Conservation (phyloP, 768 basidiomycete genomes). For the Porphyrellus cyaneotinctus region DNA sequence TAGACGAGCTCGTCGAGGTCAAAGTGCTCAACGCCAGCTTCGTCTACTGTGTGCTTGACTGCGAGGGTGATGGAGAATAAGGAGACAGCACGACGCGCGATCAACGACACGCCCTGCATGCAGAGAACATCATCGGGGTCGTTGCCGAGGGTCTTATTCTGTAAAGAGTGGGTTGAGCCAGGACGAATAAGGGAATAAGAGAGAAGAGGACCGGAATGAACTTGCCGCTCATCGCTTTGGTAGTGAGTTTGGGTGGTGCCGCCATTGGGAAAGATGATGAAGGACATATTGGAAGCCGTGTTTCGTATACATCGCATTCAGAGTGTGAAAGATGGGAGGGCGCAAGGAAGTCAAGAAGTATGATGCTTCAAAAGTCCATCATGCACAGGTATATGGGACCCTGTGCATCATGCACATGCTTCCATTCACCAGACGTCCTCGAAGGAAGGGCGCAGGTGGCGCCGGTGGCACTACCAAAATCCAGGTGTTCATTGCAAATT, state of each 20-base stretch:
- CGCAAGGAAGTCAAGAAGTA: too few relatives aligned
- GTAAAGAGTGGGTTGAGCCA: neutral
- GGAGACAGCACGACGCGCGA: conserved; percentile 58
- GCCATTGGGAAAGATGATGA: conserved; percentile 46
- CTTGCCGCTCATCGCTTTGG: conserved; percentile 59
- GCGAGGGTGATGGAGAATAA: conserved; percentile 53
- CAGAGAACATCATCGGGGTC: conserved; percentile 56
- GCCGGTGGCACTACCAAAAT: too few relatives aligned
- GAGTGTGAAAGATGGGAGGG: too few relatives aligned
- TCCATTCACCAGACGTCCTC: too few relatives aligned
- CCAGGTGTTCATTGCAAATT: too few relatives aligned
- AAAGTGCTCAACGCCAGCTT: conserved; percentile 55
- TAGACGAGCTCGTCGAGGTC: conserved; percentile 62
- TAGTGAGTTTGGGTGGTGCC: conserved; percentile 51
- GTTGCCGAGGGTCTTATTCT: conserved; percentile 72
- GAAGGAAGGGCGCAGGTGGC: too few relatives aligned
- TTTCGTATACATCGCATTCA: too few relatives aligned
- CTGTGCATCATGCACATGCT: too few relatives aligned
- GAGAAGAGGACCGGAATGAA: conserved; percentile 53
- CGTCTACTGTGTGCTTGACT: conserved; percentile 64
- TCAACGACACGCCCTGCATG: conserved; percentile 71
- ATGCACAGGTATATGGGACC: too few relatives aligned
- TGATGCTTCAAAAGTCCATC: too few relatives aligned
- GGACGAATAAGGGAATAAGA: neutral
- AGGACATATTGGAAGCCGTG: too few relatives aligned